Evolutionary conservation across 352 stramenopile genomes (phyloP).

Genomic region (Vaucheria bursata): DNA sequence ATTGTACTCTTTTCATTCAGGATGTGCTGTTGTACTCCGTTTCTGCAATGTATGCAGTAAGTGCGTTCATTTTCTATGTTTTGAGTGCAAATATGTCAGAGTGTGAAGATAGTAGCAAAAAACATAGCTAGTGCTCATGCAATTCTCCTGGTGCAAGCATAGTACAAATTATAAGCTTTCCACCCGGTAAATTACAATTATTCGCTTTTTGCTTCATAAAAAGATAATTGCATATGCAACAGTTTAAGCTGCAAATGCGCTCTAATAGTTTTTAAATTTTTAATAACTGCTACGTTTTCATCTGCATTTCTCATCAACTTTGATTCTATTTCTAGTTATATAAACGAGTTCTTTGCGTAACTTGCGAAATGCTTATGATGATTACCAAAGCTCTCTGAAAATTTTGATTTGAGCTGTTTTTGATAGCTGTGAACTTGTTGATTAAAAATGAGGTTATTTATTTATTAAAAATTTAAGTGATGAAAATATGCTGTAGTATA

Average conservation of each 20-base stretch:
- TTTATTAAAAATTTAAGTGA: conserved; percentile 56
- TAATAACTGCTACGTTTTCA: not conserved
- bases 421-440: conserved; percentile 51
- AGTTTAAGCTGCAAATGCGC: too few relatives aligned
- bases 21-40: conserved; percentile 34
- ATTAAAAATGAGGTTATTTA: conserved; percentile 60
- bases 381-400: too few relatives aligned
- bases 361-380: conserved; percentile 64
- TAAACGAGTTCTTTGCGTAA: too few relatives aligned
- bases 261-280: too few relatives aligned
- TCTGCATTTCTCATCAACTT: too few relatives aligned
- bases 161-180: too few relatives aligned
- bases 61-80: conserved; percentile 31
- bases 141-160: too few relatives aligned
- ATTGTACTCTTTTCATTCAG: conserved; percentile 17
- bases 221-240: too few relatives aligned
- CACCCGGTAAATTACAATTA: too few relatives aligned
- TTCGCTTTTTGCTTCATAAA: too few relatives aligned
- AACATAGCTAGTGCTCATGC: too few relatives aligned
- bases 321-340: too few relatives aligned
- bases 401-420: conserved; percentile 34
- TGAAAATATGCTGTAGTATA: conserved; percentile 50
- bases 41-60: conserved; percentile 27
- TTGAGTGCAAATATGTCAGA: conserved; percentile 22
- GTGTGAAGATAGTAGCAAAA: conserved; percentile 2